Conservation (phyloP, 2,329 filamentous ascomycete genomes). For the Bipolaris gigantea region DNA sequence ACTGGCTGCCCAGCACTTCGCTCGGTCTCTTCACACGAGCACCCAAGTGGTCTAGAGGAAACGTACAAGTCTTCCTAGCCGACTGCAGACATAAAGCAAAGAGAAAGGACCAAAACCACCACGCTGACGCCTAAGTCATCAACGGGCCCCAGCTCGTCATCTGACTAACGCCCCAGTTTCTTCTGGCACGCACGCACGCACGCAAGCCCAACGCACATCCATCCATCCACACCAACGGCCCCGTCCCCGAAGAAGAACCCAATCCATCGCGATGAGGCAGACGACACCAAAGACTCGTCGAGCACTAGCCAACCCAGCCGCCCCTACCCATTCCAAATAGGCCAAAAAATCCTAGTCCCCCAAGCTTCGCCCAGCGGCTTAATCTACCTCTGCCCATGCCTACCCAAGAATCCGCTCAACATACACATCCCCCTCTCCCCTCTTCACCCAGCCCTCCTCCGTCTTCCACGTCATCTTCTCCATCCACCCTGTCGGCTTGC, state of each 20-base stretch:
- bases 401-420: not conserved
- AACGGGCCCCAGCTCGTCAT: not conserved
- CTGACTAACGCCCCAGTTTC: slow-evolving; percentile 18
- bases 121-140: slow-evolving; percentile 28
- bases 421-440: not conserved
- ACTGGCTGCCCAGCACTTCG: slow-evolving; percentile 30
- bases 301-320: not conserved
- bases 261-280: slow-evolving; percentile 30
- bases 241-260: slow-evolving; percentile 25
- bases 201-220: slow-evolving; percentile 19
- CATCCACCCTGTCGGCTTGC: not conserved
- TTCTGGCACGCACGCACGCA: slow-evolving; percentile 34
- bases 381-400: too few species aligned
- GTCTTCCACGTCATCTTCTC: slow-evolving; percentile 1
- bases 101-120: slow-evolving; percentile 32
- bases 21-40: slow-evolving; percentile 35
- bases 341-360: too few species aligned
- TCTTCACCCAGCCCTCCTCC: not conserved
- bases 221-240: slow-evolving; percentile 3
- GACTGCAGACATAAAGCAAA: slow-evolving; percentile 32
- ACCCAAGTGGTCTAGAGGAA: slow-evolving; percentile 31
- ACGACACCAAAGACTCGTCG: not conserved
- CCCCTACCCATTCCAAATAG: too few species aligned
- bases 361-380: too few species aligned
- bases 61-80: slow-evolving; percentile 34